These are phyloP conservation scores for Aquilaria agallochum DNA, from an alignment of 441 rosid species.

Conservation along the genomic window DNA sequence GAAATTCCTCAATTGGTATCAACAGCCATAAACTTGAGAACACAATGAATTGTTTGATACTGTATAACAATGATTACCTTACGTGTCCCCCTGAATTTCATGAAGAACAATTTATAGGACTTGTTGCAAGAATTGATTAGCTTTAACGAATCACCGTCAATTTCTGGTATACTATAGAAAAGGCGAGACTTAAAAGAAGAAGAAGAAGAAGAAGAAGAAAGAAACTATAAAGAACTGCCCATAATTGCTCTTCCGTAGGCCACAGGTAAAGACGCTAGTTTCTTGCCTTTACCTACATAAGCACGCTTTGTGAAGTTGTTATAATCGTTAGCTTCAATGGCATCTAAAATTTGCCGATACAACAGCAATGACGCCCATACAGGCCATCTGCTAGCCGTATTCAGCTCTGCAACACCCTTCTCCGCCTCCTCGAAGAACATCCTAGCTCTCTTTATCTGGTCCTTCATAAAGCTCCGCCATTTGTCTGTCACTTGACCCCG, in stretches of 20 bases:
- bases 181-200: not conserved
- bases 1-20: too few relatives aligned
- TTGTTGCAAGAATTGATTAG: too few relatives aligned
- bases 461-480: constrained; percentile 45
- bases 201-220: not conserved
- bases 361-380: constrained; percentile 44
- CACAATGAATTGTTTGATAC: too few relatives aligned
- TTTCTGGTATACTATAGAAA: not conserved
- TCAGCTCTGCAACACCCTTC: constrained; percentile 43
- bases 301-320: constrained; percentile 42
- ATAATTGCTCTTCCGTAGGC: constrained; percentile 33
- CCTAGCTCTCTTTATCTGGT: constrained; percentile 45
- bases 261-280: constrained; percentile 29
- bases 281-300: constrained; percentile 37
- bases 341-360: constrained; percentile 39
- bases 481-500: constrained; percentile 35
- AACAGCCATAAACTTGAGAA: too few relatives aligned
- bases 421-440: constrained; percentile 45
- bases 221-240: constrained; percentile 11
- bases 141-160: not conserved
- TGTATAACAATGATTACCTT: too few relatives aligned
- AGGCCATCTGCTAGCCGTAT: constrained; percentile 47
- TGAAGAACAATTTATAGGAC: too few relatives aligned
- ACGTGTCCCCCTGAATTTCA: too few relatives aligned
- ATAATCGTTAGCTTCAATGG: constrained; percentile 41